Percentiles rank a stretch among this genome's conserved stretches.
phyloP scores from a whole-genome alignment of 345 rosid genomes.

The Eucalyptus cloeziana region DNA sequence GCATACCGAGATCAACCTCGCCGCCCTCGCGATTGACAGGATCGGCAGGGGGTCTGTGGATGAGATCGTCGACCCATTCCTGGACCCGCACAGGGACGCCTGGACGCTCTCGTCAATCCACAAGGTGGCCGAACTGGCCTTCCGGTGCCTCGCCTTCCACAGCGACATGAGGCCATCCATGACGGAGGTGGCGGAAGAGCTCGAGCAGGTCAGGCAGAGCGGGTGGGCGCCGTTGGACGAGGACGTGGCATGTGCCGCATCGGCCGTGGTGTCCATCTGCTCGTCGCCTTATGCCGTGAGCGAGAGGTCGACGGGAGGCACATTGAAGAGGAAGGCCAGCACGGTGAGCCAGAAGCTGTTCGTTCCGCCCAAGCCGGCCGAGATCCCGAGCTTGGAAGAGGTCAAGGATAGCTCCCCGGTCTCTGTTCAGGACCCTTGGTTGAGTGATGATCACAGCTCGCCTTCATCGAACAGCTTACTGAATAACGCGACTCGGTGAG shows the following conservation, averaged over 20 bases:
- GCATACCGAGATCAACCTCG: constrained; percentile 73
- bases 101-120: constrained; percentile 92
- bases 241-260: constrained; percentile 25
- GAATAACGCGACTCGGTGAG: constrained; percentile 40
- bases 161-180: constrained; percentile 88
- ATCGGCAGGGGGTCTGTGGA: constrained; percentile 82
- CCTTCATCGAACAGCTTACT: constrained; percentile 75
- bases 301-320: constrained; percentile 20
- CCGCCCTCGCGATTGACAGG: constrained; percentile 78
- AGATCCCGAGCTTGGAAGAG: constrained; percentile 28
- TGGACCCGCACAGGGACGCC: constrained; percentile 66
- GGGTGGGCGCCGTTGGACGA: constrained; percentile 46
- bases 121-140: constrained; percentile 77
- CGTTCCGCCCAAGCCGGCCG: constrained; percentile 24
- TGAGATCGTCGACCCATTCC: constrained; percentile 65
- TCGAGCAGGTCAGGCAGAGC: constrained; percentile 54
- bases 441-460: constrained; percentile 81
- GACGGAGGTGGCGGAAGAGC: constrained; percentile 89
- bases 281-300: constrained; percentile 41
- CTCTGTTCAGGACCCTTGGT: constrained; percentile 88
- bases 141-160: constrained; percentile 89
- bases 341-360: constrained; percentile 28
- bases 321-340: constrained; percentile 2
- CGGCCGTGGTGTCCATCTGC: constrained; percentile 32
- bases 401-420: constrained; percentile 59